Evolutionary conservation across 2,329 filamentous ascomycete genomes (phyloP).

Genomic region (Coniochaeta sp.): DNA sequence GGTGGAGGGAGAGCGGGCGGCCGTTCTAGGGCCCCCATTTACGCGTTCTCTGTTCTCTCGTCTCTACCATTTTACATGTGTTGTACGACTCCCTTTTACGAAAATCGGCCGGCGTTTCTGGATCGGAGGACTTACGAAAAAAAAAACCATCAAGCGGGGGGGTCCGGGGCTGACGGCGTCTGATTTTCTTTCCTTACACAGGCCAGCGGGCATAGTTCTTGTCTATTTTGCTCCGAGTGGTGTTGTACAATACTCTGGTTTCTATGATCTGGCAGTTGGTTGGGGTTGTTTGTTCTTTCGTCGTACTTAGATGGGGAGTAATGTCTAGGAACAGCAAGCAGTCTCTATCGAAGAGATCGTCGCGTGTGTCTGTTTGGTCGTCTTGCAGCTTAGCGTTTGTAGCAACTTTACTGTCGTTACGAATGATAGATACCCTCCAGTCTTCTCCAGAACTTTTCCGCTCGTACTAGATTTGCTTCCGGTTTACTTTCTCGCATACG

Average conservation of each 20-base stretch:
- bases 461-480: no score
- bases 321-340: neutral
- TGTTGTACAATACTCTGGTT: neutral
- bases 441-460: neutral
- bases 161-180: no score
- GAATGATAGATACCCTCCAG: neutral
- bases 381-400: neutral
- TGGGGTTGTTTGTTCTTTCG: neutral
- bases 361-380: neutral
- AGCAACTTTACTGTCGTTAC: neutral
- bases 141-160: neutral
- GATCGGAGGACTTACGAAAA: neutral
- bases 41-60: neutral
- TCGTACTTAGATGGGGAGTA: neutral
- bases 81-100: neutral
- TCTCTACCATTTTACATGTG: neutral
- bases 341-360: neutral
- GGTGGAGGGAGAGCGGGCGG: slow-evolving; percentile 13
- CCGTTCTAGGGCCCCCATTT: slow-evolving; percentile 9
- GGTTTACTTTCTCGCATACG: no score
- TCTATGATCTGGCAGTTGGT: neutral
- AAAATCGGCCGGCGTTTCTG: neutral
- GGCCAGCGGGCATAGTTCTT: neutral
- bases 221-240: neutral
- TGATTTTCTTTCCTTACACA: neutral